Base-by-base conservation (phyloP, 352 stramenopile genomes). In the Phytophthora megakarya region DNA sequence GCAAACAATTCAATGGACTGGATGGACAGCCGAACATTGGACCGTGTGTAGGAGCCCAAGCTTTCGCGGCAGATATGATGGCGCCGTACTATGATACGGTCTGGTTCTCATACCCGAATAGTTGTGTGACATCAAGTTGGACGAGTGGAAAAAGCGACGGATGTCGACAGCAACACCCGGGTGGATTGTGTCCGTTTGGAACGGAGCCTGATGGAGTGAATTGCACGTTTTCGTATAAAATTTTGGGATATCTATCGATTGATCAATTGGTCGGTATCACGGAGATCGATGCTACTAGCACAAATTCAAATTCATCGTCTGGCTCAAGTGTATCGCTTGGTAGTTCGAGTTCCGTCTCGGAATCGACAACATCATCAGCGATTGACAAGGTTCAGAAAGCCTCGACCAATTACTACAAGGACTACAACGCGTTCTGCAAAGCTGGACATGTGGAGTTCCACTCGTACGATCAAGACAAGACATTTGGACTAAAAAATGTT, bases 181-280 rank as follows among this genome's bases (percentile, higher is more conserved):
- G 80, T n/a, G 82, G 82, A 11, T 43, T 91, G 23, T 91, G 82
- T 56, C 62, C 80, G 0, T 86, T 85, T 58, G 82, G 78, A 25
- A 69, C 22, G 12, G 37, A 53, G 13, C 80, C 80, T 25, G 80
- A 89, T 43, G 80, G 78, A 60, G 70, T 84, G 16, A 75, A 43
- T 1, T 89, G 80, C 67, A 76, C 73, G 28, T 89, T 78, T 54
- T 73, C 73, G 37, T 81, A 84, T 65, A 78, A 70, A 35, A 83
- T 89, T 65, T 65, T 92, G 11, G 77, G 83, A 0, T 90, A 74
- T 39, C 19, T 92, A 18, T 69, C 52, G 19, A 86, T 92, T 46
- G 83, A 92, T 55, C 67, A 86, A 38, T 66, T 92, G 25, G 83
- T 92, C 15, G 83, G 83, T n/a, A 92, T 92, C 74, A 80, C 67